These are phyloP conservation scores for Pogostemon cablin DNA, from an alignment of 257 asterid species.

Conservation along the genomic window DNA sequence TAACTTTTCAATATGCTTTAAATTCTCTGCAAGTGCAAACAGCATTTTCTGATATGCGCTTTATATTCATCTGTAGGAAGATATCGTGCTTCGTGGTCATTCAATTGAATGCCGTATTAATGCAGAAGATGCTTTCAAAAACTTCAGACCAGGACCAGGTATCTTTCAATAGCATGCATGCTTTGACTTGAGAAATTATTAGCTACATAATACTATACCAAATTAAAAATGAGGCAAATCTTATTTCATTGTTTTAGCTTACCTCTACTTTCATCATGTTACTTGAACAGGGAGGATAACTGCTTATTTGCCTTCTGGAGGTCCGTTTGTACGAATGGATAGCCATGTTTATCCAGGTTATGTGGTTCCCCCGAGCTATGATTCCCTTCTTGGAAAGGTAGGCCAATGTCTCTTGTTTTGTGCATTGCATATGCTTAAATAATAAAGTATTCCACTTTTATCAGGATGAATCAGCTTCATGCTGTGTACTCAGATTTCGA, in stretches of 20 bases:
- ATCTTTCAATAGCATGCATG: slow-evolving; percentile 31
- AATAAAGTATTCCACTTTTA: neutral
- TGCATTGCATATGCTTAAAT: neutral
- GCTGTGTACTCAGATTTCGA: neutral
- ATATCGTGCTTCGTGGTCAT: slow-evolving; percentile 89
- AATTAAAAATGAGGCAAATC: neutral
- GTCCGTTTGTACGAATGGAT: slow-evolving; percentile 98
- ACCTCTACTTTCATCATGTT: slow-evolving; percentile 29
- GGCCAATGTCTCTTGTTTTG: slow-evolving; percentile 18
- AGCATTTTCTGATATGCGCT: neutral
- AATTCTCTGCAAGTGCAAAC: slow-evolving; percentile 16
- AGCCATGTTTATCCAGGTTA: slow-evolving; percentile 98
- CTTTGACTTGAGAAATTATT: slow-evolving; percentile 14
- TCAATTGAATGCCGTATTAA: slow-evolving; percentile 98
- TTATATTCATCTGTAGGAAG: slow-evolving; percentile 58
- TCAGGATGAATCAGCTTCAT: neutral
- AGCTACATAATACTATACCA: neutral
- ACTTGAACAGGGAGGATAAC: slow-evolving; percentile 88
- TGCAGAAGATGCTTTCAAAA: slow-evolving; percentile 99
- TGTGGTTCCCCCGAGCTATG: slow-evolving; percentile 99
- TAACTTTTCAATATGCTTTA: slow-evolving; percentile 27
- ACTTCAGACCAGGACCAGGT: slow-evolving; percentile 99
- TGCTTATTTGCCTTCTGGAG: slow-evolving; percentile 94
- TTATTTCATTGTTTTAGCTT: neutral
- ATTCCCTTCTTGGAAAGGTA: slow-evolving; percentile 98